These are phyloP conservation scores for Sextonia rubra DNA, from an alignment of 164 flowering plant genomes.

Conservation along the genomic window DNA sequence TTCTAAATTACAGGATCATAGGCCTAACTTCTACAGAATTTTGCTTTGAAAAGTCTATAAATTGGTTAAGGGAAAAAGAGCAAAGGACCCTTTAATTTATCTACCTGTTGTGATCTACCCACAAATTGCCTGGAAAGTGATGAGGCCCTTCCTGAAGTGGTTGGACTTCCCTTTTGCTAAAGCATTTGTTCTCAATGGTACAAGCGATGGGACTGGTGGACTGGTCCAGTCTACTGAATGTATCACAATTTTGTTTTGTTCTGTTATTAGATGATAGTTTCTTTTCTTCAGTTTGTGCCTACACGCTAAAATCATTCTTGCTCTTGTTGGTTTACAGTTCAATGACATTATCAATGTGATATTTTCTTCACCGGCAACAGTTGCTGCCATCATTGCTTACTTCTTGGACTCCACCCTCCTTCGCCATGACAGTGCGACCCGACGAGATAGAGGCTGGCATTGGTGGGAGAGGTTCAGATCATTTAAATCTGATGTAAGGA, in stretches of 20 bases:
- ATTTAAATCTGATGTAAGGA: constrained; percentile 57
- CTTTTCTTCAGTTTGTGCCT: neutral
- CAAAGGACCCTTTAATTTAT: neutral
- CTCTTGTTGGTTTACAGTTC: constrained; percentile 46
- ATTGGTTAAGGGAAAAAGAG: neutral
- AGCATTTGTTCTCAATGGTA: neutral
- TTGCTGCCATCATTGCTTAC: constrained; percentile 49
- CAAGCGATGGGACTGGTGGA: neutral
- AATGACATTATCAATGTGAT: constrained; percentile 68
- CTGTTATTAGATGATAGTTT: neutral
- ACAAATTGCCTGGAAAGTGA: neutral
- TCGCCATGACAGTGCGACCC: constrained; percentile 29
- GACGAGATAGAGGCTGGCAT: constrained; percentile 77
- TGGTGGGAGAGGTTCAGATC: constrained; percentile 84
- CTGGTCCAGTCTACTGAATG: neutral
- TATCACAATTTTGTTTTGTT: too few relatives aligned
- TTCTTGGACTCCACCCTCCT: constrained; percentile 67
- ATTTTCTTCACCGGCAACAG: constrained; percentile 80
- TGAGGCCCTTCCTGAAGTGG: neutral
- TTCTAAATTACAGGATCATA: neutral
- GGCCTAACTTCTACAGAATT: neutral
- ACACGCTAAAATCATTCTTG: neutral
- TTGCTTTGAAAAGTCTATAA: neutral
- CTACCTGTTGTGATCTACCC: neutral
- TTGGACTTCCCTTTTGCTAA: neutral